A percentile compares a stretch with the other conserved stretches of the same genome.
These are phyloP conservation scores for Cryptococcus sp. DNA, from an alignment of 1,284 basidiomycete genomes.

Conservation along the genomic window DNA sequence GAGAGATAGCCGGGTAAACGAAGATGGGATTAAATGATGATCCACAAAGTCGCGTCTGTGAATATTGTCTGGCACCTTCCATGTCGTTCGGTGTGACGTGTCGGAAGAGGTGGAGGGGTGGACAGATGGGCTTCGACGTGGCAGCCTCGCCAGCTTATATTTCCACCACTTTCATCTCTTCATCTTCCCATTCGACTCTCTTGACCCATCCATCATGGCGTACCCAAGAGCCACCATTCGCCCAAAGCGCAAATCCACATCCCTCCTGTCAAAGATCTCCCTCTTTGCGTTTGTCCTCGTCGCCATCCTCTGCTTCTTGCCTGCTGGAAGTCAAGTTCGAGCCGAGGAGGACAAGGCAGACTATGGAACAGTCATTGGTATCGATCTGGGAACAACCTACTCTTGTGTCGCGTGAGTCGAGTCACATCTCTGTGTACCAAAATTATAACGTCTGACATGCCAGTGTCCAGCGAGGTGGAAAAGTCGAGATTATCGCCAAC, in stretches of 20 bases:
- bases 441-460: not conserved
- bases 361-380: slow-evolving; percentile 86
- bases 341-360: slow-evolving; percentile 51
- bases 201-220: slow-evolving; percentile 22
- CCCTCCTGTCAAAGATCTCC: slow-evolving; percentile 38
- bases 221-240: slow-evolving; percentile 22
- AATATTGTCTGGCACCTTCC: not conserved
- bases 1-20: not conserved
- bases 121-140: not conserved
- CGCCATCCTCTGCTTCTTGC: slow-evolving; percentile 46
- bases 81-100: not conserved
- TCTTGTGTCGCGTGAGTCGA: slow-evolving; percentile 52
- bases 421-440: not conserved
- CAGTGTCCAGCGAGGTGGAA: slow-evolving; percentile 85
- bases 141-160: not conserved
- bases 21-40: not conserved
- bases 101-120: too few relatives aligned
- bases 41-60: not conserved
- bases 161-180: slow-evolving; percentile 6
- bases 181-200: not conserved
- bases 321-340: slow-evolving; percentile 29
- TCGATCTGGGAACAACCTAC: slow-evolving; percentile 57
- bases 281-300: slow-evolving; percentile 44
- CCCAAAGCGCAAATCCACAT: slow-evolving; percentile 21
- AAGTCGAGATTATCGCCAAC: slow-evolving; percentile 94